Evolutionary conservation across 768 basidiomycete genomes (phyloP), one percentile per base, ranked within the genome.

Genomic region (Chalciporus sphaerocephalus): DNA sequence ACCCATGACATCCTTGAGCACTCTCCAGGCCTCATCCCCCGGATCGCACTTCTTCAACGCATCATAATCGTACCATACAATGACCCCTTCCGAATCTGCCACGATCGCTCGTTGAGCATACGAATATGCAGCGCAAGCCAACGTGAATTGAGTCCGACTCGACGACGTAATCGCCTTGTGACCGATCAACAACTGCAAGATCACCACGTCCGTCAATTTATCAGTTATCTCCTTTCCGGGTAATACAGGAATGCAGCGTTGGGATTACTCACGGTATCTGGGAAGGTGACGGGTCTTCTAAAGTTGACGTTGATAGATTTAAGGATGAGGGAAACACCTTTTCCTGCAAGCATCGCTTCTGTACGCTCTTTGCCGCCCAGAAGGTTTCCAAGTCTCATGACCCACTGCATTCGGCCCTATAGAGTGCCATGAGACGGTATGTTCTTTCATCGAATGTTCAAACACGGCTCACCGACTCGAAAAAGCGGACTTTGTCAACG

Each of bases 11-110:
- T 56, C 44, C 30, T 30, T 65, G 23, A 65, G 54, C 6, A 66
- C 67, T 25, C 68, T 65, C 58, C 69, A 67, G 4, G 68, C 63
- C 27, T 70, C 69, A 46, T 79, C 74, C 0, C 78, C 80, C 6
- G 85, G 84, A 53, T 76, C 74, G 48, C 77, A 79, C 62, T 85
- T 88, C 62, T 65, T 73, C 42, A 85, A 71, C 15, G 52, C 69
- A 45, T 85, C 81, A 51, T 89, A 88, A 59, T 89, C 82, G 49
- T 87, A 89, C 87, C 87, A 89, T 8, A 87, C 86, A 16, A 85
- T 57, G 3, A 74, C 72, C 46, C 81, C 78, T 53, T 80, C 78
- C 3, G 83, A 79, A 48, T 80, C 75, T 1, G 85, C 78, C 6
- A 87, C 86, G 42, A 85, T 72, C 9, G 75, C 68, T 33, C 73